These are phyloP conservation scores for Pouteria campechiana DNA, from an alignment of 179 eudicot genomes.

Conservation along the genomic window DNA sequence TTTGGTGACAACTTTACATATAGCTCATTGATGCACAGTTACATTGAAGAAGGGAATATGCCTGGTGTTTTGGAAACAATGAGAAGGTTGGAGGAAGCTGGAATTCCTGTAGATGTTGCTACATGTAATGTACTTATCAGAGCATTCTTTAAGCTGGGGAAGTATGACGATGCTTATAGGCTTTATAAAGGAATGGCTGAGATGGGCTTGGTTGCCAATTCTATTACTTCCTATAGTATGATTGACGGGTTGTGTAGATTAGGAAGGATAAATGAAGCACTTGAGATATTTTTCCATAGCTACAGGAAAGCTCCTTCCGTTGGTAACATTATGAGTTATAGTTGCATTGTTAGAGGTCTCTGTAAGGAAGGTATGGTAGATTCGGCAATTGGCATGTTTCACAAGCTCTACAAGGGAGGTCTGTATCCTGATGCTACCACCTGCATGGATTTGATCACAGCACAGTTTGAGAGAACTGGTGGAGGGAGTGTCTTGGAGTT, in stretches of 20 bases:
- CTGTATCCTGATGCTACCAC: slow-evolving; percentile 15
- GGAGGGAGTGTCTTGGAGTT: slow-evolving; percentile 17
- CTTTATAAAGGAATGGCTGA: slow-evolving; percentile 24
- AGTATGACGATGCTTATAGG: slow-evolving; percentile 30
- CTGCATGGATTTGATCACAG: slow-evolving; percentile 14
- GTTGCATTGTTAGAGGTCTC: slow-evolving; percentile 26
- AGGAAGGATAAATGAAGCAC: slow-evolving; percentile 39
- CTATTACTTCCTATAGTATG: slow-evolving; percentile 31
- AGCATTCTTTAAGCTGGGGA: slow-evolving; percentile 33
- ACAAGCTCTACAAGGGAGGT: slow-evolving; percentile 25
- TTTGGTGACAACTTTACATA: slow-evolving; percentile 29
- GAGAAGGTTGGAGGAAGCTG: slow-evolving; percentile 25
- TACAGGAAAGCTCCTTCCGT: slow-evolving; percentile 12
- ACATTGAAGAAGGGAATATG: slow-evolving; percentile 23
- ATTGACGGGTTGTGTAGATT: slow-evolving; percentile 40
- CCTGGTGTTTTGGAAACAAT: slow-evolving; percentile 25
- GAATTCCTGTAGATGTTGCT: slow-evolving; percentile 25
- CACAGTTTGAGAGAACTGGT: slow-evolving; percentile 11
- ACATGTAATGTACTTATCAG: slow-evolving; percentile 39
- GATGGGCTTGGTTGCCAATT: slow-evolving; percentile 22
- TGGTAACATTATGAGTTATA: slow-evolving; percentile 30
- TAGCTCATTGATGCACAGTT: slow-evolving; percentile 34
- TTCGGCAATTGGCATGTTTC: slow-evolving; percentile 30
- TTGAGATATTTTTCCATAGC: slow-evolving; percentile 33
- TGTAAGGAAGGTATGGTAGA: slow-evolving; percentile 26